Conservation (phyloP, 208 protist species). For the Trypanosoma boissoni region DNA sequence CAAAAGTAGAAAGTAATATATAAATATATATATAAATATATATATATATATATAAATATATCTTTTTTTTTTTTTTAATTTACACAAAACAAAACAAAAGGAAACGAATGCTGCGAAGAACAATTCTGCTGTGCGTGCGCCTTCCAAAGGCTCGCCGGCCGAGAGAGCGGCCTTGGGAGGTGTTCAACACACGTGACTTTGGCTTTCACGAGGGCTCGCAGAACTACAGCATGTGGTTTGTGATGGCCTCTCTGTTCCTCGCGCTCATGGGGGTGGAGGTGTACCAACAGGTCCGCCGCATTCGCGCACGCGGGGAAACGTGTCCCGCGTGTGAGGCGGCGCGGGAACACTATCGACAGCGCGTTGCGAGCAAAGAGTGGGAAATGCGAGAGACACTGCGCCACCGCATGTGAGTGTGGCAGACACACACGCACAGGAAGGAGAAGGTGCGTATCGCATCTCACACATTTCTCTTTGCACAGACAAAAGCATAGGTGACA, state of each 20-base stretch:
- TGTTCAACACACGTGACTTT: slow-evolving; percentile 88
- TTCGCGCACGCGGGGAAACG: slow-evolving; percentile 73
- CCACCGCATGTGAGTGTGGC: slow-evolving; percentile 1
- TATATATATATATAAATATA: slow-evolving; percentile 9
- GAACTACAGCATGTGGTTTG: slow-evolving; percentile 87
- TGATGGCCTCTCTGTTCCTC: slow-evolving; percentile 29
- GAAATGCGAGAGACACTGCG: slow-evolving; percentile 32
- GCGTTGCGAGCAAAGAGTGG: slow-evolving; percentile 57
- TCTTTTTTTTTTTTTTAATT: not conserved
- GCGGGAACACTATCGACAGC: slow-evolving; percentile 69
- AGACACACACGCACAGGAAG: no score
- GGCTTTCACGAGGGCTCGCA: slow-evolving; percentile 82
- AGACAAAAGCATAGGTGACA: no score
- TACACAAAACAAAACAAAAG: not conserved
- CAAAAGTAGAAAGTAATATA: no score
- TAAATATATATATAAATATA: no score
- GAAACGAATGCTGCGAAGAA: slow-evolving; percentile 44
- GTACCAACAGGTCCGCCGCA: slow-evolving; percentile 59
- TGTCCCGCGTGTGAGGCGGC: slow-evolving; percentile 84
- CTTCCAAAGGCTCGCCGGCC: slow-evolving; percentile 78
- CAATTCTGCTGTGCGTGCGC: slow-evolving; percentile 35
- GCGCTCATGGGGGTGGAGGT: slow-evolving; percentile 61
- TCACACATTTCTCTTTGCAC: no score
- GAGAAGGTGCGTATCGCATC: no score
- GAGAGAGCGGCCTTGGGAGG: slow-evolving; percentile 84